These are phyloP conservation scores for Chrysopogon serrulatus DNA, from an alignment of 176 grass and related monocot genomes.

Conservation along the genomic window DNA sequence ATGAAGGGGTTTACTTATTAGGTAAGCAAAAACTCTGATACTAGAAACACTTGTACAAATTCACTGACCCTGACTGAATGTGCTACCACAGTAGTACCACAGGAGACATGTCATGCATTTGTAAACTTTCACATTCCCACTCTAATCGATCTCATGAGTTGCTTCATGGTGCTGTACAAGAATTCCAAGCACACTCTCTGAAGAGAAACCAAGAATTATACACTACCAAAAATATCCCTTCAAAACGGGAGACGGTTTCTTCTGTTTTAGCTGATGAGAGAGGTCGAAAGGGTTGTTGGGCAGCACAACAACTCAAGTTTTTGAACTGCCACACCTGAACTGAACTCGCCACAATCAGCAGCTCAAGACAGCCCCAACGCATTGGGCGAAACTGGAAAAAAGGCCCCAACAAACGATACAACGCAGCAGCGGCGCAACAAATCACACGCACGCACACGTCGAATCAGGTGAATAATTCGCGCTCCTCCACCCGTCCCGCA, in stretches of 20 bases:
- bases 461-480: slow-evolving; percentile 55
- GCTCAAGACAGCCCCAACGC: background rate
- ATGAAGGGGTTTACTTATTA: background rate
- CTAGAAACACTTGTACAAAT: background rate
- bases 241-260: background rate
- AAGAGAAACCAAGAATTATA: no score
- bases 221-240: background rate
- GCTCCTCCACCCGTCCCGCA: slow-evolving; percentile 55
- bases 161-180: background rate
- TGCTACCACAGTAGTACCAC: no score
- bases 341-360: background rate
- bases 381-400: no score
- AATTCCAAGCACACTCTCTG: background rate
- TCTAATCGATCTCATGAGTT: background rate
- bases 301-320: background rate
- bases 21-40: background rate
- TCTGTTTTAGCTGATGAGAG: background rate
- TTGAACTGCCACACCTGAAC: slow-evolving; percentile 10
- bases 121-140: background rate
- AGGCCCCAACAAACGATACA: background rate
- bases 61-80: background rate
- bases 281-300: background rate
- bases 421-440: background rate
- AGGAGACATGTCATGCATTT: background rate
- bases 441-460: background rate